Conservation (phyloP, 2,329 filamentous ascomycete species). For the Xylariaceae sp. region DNA sequence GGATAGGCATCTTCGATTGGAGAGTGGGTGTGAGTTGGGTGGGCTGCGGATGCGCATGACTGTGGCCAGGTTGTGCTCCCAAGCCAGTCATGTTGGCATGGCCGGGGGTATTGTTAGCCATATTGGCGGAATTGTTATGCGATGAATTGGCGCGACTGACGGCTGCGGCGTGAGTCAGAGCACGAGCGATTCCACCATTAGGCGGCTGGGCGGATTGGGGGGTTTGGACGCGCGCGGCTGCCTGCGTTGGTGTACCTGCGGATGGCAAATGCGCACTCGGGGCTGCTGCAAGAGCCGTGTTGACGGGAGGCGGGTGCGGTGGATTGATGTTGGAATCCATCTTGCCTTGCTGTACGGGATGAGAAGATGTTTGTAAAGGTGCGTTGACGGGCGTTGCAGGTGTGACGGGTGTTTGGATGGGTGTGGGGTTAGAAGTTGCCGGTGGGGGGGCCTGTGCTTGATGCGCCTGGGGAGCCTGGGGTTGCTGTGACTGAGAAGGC, state of each 20-base stretch:
- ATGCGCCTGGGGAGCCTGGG: not conserved
- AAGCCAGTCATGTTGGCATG: slow-evolving; percentile 20
- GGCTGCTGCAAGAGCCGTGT: slow-evolving; percentile 41
- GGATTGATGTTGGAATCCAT: slow-evolving; percentile 31
- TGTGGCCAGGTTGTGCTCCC: slow-evolving; percentile 37
- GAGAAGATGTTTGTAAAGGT: slow-evolving; percentile 24
- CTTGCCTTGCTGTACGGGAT: slow-evolving; percentile 33
- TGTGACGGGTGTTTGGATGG: slow-evolving; percentile 24
- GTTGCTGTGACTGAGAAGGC: not conserved
- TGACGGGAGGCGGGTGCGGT: slow-evolving; percentile 42
- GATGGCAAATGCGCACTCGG: slow-evolving; percentile 36
- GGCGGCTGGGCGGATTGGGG: slow-evolving; percentile 37
- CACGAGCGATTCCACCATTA: slow-evolving; percentile 22
- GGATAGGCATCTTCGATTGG: slow-evolving; percentile 69
- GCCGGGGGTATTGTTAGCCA: slow-evolving; percentile 24
- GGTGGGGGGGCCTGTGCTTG: slow-evolving; percentile 14
- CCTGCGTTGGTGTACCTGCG: slow-evolving; percentile 46
- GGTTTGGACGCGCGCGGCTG: slow-evolving; percentile 44
- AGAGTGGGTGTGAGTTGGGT: slow-evolving; percentile 29
- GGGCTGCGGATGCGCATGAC: slow-evolving; percentile 46
- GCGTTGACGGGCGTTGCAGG: slow-evolving; percentile 25
- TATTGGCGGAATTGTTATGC: slow-evolving; percentile 24
- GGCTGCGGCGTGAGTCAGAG: slow-evolving; percentile 29
- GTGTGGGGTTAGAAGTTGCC: not conserved
- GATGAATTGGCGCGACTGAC: slow-evolving; percentile 32